Conservation (phyloP, 1,284 basidiomycete genomes). For the Ustilago hordei region DNA sequence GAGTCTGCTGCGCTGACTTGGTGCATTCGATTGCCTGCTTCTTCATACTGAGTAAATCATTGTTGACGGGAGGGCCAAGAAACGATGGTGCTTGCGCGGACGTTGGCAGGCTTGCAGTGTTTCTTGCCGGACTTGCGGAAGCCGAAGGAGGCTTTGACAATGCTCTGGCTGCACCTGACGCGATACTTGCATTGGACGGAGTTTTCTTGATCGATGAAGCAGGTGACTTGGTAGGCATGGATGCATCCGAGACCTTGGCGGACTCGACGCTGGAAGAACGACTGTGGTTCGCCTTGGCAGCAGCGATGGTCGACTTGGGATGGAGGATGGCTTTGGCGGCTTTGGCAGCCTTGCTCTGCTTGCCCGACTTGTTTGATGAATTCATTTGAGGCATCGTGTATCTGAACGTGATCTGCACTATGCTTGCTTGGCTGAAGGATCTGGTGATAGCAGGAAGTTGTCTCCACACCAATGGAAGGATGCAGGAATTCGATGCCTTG, state of each 20-base stretch:
- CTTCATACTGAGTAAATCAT: conserved; percentile 27
- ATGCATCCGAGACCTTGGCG: neutral
- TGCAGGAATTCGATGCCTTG: neutral
- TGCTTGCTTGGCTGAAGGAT: neutral
- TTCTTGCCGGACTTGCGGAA: conserved; percentile 8
- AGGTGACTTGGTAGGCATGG: conserved; percentile 4
- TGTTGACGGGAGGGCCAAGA: conserved; percentile 22
- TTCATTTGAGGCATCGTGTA: conserved; percentile 21
- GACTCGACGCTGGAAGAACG: conserved; percentile 15
- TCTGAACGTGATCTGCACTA: neutral
- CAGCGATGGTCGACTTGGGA: conserved; percentile 36
- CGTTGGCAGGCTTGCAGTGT: conserved; percentile 11
- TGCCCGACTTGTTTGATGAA: conserved; percentile 16
- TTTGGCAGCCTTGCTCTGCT: conserved; percentile 36
- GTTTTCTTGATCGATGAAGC: conserved; percentile 26
- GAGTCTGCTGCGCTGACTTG: neutral
- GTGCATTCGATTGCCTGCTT: conserved; percentile 13
- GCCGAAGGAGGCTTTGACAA: conserved; percentile 17
- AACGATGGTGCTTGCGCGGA: conserved; percentile 10
- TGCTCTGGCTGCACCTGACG: conserved; percentile 18
- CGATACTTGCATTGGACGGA: conserved; percentile 33
- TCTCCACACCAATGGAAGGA: neutral
- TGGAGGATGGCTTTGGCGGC: conserved; percentile 44
- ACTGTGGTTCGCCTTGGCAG: conserved; percentile 24
- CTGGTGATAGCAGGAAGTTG: neutral